Evolutionary conservation across 805 yeast species (phyloP).

Genomic region (Crinitomyces ghanaensis): DNA sequence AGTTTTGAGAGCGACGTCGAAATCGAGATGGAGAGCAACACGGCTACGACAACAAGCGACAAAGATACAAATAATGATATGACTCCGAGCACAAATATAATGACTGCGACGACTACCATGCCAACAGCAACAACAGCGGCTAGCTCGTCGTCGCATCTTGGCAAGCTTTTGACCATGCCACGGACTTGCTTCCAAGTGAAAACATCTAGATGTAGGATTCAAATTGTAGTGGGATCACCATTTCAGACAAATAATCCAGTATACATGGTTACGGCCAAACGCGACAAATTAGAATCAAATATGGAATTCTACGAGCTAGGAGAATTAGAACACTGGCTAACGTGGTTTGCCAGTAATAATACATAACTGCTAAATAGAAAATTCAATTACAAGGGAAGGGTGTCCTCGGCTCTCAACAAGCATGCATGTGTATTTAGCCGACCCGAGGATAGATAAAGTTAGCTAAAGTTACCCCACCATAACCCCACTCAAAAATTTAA

Average conservation of each 20-base stretch:
- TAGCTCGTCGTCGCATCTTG: constrained; percentile 10
- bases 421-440: no score
- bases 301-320: constrained; percentile 23
- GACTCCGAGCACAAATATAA: no score
- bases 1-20: constrained; percentile 13
- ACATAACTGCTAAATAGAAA: no score
- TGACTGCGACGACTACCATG: no score
- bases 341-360: no score
- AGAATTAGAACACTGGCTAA: constrained; percentile 28
- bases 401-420: no score
- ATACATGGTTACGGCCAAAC: constrained; percentile 12
- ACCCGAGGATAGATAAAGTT: no score
- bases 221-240: constrained; percentile 17
- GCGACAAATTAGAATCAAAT: constrained; percentile 10
- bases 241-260: constrained; percentile 17
- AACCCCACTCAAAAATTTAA: no score
- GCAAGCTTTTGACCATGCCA: constrained; percentile 17
- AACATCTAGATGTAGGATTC: constrained; percentile 7
- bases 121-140: neutral
- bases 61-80: no score
- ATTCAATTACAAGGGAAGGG: no score
- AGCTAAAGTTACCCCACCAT: no score
- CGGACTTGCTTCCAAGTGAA: constrained; percentile 11
- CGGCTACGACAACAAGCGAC: no score
- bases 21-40: constrained; percentile 8